These are phyloP conservation scores for Colletotrichum gigasporum DNA, from an alignment of 2,329 filamentous ascomycete genomes.

Conservation along the genomic window DNA sequence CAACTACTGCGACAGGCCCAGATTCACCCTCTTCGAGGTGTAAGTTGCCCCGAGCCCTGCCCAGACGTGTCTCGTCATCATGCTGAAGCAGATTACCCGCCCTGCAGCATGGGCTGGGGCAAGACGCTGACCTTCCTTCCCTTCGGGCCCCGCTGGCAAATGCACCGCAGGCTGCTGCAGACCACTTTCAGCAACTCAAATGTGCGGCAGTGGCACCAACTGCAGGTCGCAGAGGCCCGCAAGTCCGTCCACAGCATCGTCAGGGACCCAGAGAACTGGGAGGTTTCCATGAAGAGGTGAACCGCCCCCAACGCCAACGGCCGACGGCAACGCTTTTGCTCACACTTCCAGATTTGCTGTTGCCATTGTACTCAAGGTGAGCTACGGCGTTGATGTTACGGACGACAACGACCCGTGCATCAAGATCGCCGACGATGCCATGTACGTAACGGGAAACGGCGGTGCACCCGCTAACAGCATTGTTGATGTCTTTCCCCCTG, in stretches of 20 bases:
- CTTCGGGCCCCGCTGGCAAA: conserved; percentile 51
- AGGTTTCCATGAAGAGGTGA: conserved; percentile 31
- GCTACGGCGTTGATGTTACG: conserved; percentile 41
- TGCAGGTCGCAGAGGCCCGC: conserved; percentile 43
- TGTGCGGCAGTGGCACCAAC: conserved; percentile 42
- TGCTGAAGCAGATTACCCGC: conserved; percentile 13
- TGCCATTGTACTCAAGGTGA: conserved; percentile 43
- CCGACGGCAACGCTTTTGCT: neutral
- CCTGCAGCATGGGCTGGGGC: conserved; percentile 52
- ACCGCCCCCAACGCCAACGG: neutral
- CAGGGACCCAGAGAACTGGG: conserved; percentile 33
- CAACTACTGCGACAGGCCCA: conserved; percentile 55
- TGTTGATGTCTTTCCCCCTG: conserved; percentile 58
- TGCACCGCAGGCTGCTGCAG: conserved; percentile 55
- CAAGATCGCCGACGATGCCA: conserved; percentile 36
- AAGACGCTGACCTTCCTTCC: conserved; percentile 55
- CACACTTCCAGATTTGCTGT: conserved; percentile 38
- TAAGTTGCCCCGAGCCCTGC: conserved; percentile 7
- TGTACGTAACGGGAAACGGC: conserved; percentile 40
- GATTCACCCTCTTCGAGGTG: conserved; percentile 53
- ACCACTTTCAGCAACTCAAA: conserved; percentile 50
- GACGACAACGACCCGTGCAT: conserved; percentile 41
- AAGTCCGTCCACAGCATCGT: conserved; percentile 39
- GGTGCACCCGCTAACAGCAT: conserved; percentile 46
- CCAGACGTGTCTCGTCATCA: neutral